phyloP scores from a whole-genome alignment of 208 protist species.

The Wallacemonas rigidus region DNA sequence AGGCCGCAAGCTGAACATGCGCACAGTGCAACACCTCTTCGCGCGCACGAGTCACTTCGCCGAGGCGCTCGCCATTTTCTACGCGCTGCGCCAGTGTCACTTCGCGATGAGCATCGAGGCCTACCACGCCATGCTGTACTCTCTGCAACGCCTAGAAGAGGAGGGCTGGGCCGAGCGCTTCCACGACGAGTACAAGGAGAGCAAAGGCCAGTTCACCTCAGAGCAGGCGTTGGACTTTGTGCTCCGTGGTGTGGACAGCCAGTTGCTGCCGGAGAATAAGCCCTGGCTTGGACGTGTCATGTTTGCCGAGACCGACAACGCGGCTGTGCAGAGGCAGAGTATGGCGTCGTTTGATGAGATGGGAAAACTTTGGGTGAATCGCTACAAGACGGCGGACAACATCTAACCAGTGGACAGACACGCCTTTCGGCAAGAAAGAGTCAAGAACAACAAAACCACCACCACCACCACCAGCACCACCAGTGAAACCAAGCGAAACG shows the following conservation, averaged over 20 bases:
- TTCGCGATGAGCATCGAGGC: constrained; percentile 89
- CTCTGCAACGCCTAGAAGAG: constrained; percentile 88
- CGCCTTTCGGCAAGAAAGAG: background rate
- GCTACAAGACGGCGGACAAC: constrained; percentile 46
- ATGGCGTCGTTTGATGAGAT: constrained; percentile 62
- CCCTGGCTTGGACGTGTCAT: constrained; percentile 89
- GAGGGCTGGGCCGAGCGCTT: constrained; percentile 87
- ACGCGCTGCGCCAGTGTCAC: constrained; percentile 77
- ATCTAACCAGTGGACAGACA: constrained; percentile 7
- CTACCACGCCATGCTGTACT: constrained; percentile 93
- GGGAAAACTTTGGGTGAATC: constrained; percentile 69
- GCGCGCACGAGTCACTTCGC: constrained; percentile 71
- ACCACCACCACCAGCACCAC: background rate
- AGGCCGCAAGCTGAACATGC: constrained; percentile 71
- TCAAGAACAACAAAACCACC: background rate
- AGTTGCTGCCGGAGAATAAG: constrained; percentile 90
- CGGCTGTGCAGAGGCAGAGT: constrained; percentile 40
- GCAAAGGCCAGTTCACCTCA: constrained; percentile 23
- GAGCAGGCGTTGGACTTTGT: constrained; percentile 92
- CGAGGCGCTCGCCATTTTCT: constrained; percentile 86
- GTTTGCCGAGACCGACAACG: constrained; percentile 77
- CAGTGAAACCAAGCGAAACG: background rate
- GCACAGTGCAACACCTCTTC: constrained; percentile 89
- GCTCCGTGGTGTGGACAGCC: constrained; percentile 73
- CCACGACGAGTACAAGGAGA: constrained; percentile 58